These are phyloP conservation scores for Fusarium papillatum DNA, from an alignment of 2,329 filamentous ascomycete species.

Conservation along the genomic window DNA sequence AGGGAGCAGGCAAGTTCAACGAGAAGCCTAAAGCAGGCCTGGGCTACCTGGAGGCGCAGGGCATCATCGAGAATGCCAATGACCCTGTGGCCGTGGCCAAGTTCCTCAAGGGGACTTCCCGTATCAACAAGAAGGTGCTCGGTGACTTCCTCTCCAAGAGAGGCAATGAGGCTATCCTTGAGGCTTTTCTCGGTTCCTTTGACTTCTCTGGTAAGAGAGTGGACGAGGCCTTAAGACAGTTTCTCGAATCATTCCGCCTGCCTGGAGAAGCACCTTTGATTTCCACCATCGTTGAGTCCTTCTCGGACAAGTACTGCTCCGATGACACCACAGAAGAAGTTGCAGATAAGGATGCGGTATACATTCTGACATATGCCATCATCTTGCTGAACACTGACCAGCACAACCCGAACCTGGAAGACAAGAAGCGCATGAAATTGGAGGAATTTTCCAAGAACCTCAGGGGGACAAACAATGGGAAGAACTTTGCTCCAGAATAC, in stretches of 20 bases:
- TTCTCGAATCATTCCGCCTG: constrained; percentile 94
- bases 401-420: constrained; percentile 91
- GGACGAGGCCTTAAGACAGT: constrained; percentile 87
- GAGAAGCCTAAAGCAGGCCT: constrained; percentile 93
- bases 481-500: constrained; percentile 88
- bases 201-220: constrained; percentile 89
- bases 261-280: constrained; percentile 95
- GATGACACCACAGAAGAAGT: constrained; percentile 80
- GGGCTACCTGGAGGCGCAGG: constrained; percentile 86
- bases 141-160: constrained; percentile 96
- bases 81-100: constrained; percentile 84
- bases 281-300: constrained; percentile 89
- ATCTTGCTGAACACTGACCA: constrained; percentile 98
- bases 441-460: constrained; percentile 89
- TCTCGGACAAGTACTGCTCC: constrained; percentile 86
- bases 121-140: constrained; percentile 90
- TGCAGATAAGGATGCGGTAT: constrained; percentile 88
- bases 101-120: constrained; percentile 89
- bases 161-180: constrained; percentile 86
- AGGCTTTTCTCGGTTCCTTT: constrained; percentile 88
- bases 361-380: constrained; percentile 93
- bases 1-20: constrained; percentile 92
- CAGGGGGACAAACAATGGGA: constrained; percentile 88
- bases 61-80: constrained; percentile 83
- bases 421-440: constrained; percentile 85